Base-by-base conservation (phyloP, 2,329 filamentous ascomycete genomes). In the Setomelanomma holmii region DNA sequence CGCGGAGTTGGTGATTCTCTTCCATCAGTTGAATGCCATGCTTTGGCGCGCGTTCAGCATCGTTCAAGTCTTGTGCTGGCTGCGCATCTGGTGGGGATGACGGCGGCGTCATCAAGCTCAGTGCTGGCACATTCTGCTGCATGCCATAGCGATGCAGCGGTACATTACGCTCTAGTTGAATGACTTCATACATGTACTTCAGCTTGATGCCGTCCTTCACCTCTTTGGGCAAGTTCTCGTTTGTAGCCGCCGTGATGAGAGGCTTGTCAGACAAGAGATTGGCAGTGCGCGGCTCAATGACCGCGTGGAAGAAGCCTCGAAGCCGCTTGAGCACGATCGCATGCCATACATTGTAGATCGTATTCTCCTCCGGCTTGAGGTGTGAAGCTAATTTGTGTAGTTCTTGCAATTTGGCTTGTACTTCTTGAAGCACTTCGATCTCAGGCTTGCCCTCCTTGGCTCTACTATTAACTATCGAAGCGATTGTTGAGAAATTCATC, bases 401-500 rank as follows among this genome's bases (percentile, higher is more conserved):
- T 1, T 56, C 47, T 1, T 52, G 35, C 5, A 67, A 24, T 14
- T 55, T 53, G 3, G 27, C 20, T 19, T 60, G 43, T 1, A 60
- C 45, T 2, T 39, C 11, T 20, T 63, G 55, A 10, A 66, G 24
- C 1, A 23, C 45, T 8, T 60, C 43, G 2, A 56, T 4, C 14
- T 51, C 33, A 3, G 49, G 27, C 34, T 41, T 34, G 19, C 19
- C 2, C 3, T 45, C 19, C 12, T 23, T 1, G 1, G 41, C 22
- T 6, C 41, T 46, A 4, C 40, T n/a, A 6, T 43, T 7, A 5
- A 51, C 34, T 3, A 45, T 38, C 4, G 34, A 49, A 23, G 56
- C 51, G 12, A 63, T 30, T 16, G 40, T 45, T 4, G 60, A 56
- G 50, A 51, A 62, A 4, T 40, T 22, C 62, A 65, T 67, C 39